phyloP scores from a whole-genome alignment of 208 protist species.

The Spongospora subterranea region DNA sequence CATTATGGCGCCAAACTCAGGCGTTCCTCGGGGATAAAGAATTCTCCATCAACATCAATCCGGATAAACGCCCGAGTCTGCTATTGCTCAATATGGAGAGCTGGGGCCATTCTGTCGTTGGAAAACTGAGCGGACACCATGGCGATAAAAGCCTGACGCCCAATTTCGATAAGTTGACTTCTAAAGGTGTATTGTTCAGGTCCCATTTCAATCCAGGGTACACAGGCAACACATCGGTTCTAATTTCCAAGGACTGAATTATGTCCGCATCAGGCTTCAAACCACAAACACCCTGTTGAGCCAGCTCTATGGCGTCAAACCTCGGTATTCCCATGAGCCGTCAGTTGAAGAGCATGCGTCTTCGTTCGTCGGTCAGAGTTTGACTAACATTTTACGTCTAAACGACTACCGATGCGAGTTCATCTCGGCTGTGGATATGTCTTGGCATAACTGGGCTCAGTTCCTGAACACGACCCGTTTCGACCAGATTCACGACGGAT shows the following conservation, averaged over 20 bases:
- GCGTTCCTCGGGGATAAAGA: background rate
- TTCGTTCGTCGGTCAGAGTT: background rate
- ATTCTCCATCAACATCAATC: background rate
- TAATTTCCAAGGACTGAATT: background rate
- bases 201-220: background rate
- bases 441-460: background rate
- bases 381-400: background rate
- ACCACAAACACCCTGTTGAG: background rate
- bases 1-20: background rate
- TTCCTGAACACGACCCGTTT: background rate
- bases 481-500: background rate
- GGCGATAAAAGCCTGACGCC: background rate
- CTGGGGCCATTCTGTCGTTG: background rate
- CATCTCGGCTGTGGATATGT: background rate
- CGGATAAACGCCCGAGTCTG: background rate
- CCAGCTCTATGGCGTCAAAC: background rate
- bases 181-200: background rate
- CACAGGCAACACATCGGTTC: no score
- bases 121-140: background rate
- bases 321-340: background rate
- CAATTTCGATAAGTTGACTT: background rate
- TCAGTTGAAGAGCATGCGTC: background rate
- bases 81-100: background rate
- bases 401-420: background rate
- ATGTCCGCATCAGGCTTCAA: background rate